Evolutionary conservation across 768 basidiomycete species (phyloP), one percentile per base, ranked within the genome.

Genomic region (Plicaturopsis crispa): DNA sequence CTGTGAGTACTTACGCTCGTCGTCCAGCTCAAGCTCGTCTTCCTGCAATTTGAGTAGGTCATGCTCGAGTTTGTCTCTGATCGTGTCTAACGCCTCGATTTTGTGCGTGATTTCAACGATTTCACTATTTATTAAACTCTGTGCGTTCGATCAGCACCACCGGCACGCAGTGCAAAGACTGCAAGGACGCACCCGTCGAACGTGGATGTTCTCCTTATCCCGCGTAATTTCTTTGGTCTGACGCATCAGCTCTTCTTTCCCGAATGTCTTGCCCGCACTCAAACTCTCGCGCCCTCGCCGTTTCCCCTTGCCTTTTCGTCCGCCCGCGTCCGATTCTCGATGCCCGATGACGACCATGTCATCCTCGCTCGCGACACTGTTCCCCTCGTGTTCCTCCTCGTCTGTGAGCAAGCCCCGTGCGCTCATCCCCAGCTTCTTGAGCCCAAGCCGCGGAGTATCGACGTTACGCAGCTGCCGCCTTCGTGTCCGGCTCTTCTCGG

Each of bases 1-100:
- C 14, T n/a, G 19, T 28, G 1, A 36, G 33, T 8, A 70, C 88
- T 51, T 51, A 93, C 91, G 60, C 63, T 99, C 94, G 43, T 96
- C 94, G 51, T 96, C 90, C n/a, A 99, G 65, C 53, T 97, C 94
- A 17, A 99, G 66, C 45, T 96, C 93, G 48, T 98, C 94, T 55
- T 99, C 94, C 41, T 93, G 87, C 33, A 97, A 56, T 54, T 77
- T 85, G 22, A 98, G 62, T 5, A 99, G 66, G 52, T 89, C 83
- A 31, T 79, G 70, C 52, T 92, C 87, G 18, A 98, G 66, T 46
- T 82, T 83, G 6, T 74, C 69, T 38, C 91, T 70, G 40, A 97
- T 87, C 12, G 63, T 70, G 48, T 93, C 89, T 24, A 98, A 62
- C 4, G 82, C 78, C 36, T 80, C 78, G 35, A 98, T 97, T 69